Base-by-base conservation (phyloP, 306 rosid genomes). In the Carpinus fangiana region DNA sequence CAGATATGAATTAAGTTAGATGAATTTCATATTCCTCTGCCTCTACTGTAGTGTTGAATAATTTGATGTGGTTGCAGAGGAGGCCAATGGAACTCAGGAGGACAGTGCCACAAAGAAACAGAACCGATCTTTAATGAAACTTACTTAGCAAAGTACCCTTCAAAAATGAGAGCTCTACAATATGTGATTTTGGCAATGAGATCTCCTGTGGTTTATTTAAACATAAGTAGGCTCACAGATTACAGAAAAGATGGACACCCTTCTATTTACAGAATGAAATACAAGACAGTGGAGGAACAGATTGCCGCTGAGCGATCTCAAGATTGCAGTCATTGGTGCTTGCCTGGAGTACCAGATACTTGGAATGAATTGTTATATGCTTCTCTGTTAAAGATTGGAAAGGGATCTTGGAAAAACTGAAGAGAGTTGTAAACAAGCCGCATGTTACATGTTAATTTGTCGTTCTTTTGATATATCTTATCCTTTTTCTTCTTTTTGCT, bases 31-130 rank as follows among this genome's bases (percentile, higher is more conserved):
- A 3, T 10, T 17, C 52, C 38, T 47, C 60, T 13, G 78, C 14
- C 55, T 57, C 55, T 59, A 16, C 20, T 11, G n/a, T 9, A 13
- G 52, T 62, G 21, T 57, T 70, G 26, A 75, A 56, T 31, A 77
- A 20, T 75, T 48, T 71, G 48, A 81, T 73, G 31, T 86, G 79
- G 54, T 76, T 85, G 88, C 90, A 96, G 99, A 18, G 93, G 98
- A 69, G 99, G 99, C 50, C 94, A 86, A 52, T 96, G 99, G 99
- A 93, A 96, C 77, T 93, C 99, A 2, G 97, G 99, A 56, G 99
- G 99, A 72, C 91, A 88, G 55, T 96, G 99, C 84, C 86, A 87
- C 86, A 86, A 83, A 78, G 98, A 95, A 84, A 84, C 83, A 0
- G 93, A 90, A 57, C 99, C 98, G 28, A 93, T 96, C 80, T 79